Evolutionary conservation across 202 grass and related monocot genomes (phyloP).

Genomic region (Elaeis oleifera): DNA sequence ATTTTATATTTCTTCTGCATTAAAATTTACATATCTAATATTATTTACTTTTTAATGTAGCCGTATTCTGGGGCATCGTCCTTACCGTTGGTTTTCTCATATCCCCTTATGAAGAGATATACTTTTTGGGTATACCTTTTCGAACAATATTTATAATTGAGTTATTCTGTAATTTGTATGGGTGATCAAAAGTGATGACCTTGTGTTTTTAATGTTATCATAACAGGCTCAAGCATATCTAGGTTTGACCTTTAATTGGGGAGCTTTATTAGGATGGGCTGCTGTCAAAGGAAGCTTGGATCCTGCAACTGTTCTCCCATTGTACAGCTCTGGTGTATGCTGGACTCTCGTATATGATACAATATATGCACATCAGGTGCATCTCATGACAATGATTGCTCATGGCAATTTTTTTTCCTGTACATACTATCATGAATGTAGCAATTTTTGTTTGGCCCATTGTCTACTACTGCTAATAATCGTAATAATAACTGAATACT

Average conservation of each 20-base stretch:
- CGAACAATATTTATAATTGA: too few relatives aligned
- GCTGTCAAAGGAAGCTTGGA: constrained; percentile 74
- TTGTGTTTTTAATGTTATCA: constrained; percentile 13
- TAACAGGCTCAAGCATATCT: constrained; percentile 82
- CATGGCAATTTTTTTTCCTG: constrained; percentile 13
- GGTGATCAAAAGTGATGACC: too few relatives aligned
- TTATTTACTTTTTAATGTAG: constrained; percentile 31
- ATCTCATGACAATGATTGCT: not conserved
- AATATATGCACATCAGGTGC: constrained; percentile 91
- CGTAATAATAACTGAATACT: not conserved
- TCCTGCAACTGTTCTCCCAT: constrained; percentile 53
- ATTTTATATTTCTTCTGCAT: too few relatives aligned
- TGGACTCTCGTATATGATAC: constrained; percentile 90
- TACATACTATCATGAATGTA: constrained; percentile 1
- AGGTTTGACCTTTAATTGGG: constrained; percentile 91
- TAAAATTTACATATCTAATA: not conserved
- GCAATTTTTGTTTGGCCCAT: not conserved
- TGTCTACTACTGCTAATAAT: too few relatives aligned
- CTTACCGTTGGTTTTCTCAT: constrained; percentile 60
- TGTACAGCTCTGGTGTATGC: constrained; percentile 69
- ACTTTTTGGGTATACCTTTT: constrained; percentile 69
- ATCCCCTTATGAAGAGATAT: constrained; percentile 86
- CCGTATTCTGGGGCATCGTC: constrained; percentile 76
- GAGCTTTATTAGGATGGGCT: constrained; percentile 78
- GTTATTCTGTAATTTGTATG: too few relatives aligned